A percentile compares a stretch with the other conserved stretches of the same genome.
These are phyloP conservation scores for Tulasnella calospora DNA, from an alignment of 768 basidiomycete species.

Conservation along the genomic window DNA sequence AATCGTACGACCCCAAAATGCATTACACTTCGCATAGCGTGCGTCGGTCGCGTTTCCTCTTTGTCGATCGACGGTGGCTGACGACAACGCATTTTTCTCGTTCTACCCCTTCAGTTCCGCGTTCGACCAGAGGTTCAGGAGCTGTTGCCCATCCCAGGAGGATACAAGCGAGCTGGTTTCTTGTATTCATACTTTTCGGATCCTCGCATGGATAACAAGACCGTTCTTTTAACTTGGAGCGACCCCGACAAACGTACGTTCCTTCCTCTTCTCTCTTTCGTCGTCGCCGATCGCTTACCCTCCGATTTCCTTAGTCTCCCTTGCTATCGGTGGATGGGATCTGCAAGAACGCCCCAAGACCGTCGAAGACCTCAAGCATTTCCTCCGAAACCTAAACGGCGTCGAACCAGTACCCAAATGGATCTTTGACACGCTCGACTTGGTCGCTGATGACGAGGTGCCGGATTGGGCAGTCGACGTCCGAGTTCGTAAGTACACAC, in stretches of 20 bases:
- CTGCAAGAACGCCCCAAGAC: conserved; percentile 15
- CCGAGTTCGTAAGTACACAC: conserved; percentile 10
- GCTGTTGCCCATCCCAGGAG: conserved; percentile 26
- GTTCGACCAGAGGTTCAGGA: conserved; percentile 24
- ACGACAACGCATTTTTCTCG: too few relatives aligned
- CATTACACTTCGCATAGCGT: conserved; percentile 27
- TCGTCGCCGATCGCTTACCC: neutral
- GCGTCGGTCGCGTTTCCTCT: neutral
- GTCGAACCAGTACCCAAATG: conserved; percentile 25
- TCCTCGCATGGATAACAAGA: conserved; percentile 17
- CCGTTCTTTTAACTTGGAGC: conserved; percentile 13
- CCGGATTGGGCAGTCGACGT: conserved; percentile 12
- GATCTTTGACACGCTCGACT: conserved; percentile 27
- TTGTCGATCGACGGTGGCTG: neutral
- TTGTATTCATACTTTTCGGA: conserved; percentile 23
- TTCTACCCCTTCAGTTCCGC: conserved; percentile 26
- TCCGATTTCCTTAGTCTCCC: conserved; percentile 17
- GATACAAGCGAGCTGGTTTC: conserved; percentile 15
- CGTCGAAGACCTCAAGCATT: conserved; percentile 23
- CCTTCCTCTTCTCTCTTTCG: neutral
- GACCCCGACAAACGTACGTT: conserved; percentile 21
- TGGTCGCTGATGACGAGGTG: conserved; percentile 25
- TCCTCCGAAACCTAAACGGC: conserved; percentile 4
- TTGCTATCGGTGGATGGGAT: conserved; percentile 29
- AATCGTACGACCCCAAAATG: conserved; percentile 30